A percentile compares a stretch with the other conserved stretches of the same genome.
phyloP scores from a whole-genome alignment of 2,329 filamentous ascomycete genomes.

The Trichoderma atrobrunneum region DNA sequence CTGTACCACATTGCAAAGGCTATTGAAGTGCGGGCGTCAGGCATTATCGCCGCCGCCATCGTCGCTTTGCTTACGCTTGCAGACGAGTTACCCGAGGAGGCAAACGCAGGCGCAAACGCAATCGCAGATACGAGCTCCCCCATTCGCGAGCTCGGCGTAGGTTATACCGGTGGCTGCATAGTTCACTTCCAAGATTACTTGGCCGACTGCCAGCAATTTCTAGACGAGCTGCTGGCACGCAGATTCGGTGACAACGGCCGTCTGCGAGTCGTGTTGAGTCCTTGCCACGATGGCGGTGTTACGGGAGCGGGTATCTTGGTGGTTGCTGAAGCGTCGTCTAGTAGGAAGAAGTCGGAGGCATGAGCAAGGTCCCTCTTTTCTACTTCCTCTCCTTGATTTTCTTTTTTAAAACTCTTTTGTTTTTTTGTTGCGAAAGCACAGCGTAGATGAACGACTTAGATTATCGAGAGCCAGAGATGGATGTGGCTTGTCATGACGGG shows the following conservation, averaged over 20 bases:
- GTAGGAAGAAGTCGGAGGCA: slow-evolving; percentile 29
- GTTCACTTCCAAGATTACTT: slow-evolving; percentile 75
- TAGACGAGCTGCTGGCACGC: slow-evolving; percentile 52
- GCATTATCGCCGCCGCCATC: slow-evolving; percentile 69
- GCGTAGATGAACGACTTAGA: not conserved
- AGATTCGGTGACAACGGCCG: slow-evolving; percentile 31
- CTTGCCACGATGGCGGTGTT: slow-evolving; percentile 61
- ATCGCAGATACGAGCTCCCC: slow-evolving; percentile 17
- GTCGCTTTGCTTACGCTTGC: slow-evolving; percentile 67
- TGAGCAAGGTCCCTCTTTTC: not conserved
- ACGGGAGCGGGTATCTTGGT: slow-evolving; percentile 61
- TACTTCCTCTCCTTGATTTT: not conserved
- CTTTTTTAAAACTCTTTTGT: not conserved
- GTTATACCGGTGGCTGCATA: slow-evolving; percentile 78
- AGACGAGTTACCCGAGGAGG: slow-evolving; percentile 56
- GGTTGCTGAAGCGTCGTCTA: slow-evolving; percentile 42
- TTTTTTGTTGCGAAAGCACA: not conserved
- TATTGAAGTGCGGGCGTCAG: slow-evolving; percentile 70
- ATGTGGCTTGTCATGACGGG: not conserved
- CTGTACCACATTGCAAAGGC: slow-evolving; percentile 66
- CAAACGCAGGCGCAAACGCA: slow-evolving; percentile 5
- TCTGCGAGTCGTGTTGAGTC: slow-evolving; percentile 48
- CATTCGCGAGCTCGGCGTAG: slow-evolving; percentile 63
- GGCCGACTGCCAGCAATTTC: slow-evolving; percentile 64
- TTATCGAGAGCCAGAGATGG: not conserved